Conservation (phyloP, 1,284 basidiomycete species). For the Austroboletus niveus region DNA sequence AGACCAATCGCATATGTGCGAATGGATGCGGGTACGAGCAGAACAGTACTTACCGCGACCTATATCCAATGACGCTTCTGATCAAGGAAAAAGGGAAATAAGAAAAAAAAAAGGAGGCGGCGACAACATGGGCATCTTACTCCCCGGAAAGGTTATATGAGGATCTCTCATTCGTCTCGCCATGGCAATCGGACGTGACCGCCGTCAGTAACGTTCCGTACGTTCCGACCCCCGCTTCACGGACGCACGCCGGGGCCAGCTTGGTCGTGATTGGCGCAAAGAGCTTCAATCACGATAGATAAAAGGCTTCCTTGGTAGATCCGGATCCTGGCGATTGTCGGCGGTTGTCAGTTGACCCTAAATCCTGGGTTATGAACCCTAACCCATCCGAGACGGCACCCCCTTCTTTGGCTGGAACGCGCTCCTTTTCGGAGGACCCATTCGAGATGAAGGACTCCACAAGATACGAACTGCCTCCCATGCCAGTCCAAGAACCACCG, state of each 20-base stretch:
- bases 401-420: neutral
- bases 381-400: neutral
- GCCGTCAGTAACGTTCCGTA: slow-evolving; percentile 15
- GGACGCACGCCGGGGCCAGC: neutral
- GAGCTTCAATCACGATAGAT: slow-evolving; percentile 7
- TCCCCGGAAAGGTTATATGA: slow-evolving; percentile 27
- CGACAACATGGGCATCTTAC: slow-evolving; percentile 2
- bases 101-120: neutral
- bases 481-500: slow-evolving; percentile 1
- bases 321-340: slow-evolving; percentile 31
- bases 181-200: slow-evolving; percentile 24
- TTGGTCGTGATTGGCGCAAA: slow-evolving; percentile 19
- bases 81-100: slow-evolving; percentile 6
- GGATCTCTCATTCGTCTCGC: slow-evolving; percentile 12
- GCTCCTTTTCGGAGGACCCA: neutral
- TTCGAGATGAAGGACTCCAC: slow-evolving; percentile 2
- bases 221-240: slow-evolving; percentile 2
- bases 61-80: slow-evolving; percentile 14
- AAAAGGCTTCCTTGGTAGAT: slow-evolving; percentile 24
- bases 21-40: slow-evolving; percentile 14
- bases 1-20: neutral
- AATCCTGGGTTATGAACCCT: slow-evolving; percentile 23
- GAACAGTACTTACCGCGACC: neutral
- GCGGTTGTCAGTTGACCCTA: slow-evolving; percentile 17
- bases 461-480: neutral